phyloP scores from a whole-genome alignment of 2,329 filamentous ascomycete species.

The Fusarium stilboides region DNA sequence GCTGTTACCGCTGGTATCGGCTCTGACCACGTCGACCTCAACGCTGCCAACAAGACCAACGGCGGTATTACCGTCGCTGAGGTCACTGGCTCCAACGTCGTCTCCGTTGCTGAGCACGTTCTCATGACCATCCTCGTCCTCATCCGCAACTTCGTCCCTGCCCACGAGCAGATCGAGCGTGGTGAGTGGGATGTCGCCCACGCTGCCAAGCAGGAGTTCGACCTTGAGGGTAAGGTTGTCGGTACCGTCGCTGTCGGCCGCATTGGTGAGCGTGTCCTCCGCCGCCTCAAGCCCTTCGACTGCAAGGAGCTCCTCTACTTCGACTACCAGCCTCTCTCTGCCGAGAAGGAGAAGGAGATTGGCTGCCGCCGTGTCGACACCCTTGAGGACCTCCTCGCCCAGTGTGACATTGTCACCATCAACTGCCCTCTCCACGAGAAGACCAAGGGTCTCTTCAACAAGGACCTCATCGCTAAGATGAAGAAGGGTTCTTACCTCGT shows the following conservation, averaged over 20 bases:
- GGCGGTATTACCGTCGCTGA: slow-evolving; percentile 97
- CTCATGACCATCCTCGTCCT: slow-evolving; percentile 98
- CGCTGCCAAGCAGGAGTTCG: slow-evolving; percentile 98
- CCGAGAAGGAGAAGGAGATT: slow-evolving; percentile 95
- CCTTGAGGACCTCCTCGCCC: slow-evolving; percentile 92
- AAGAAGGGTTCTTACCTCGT: slow-evolving; percentile 97
- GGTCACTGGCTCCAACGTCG: slow-evolving; percentile 98
- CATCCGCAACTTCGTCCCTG: slow-evolving; percentile 98
- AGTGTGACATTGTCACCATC: slow-evolving; percentile 98
- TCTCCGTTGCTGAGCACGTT: slow-evolving; percentile 98
- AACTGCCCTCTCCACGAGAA: slow-evolving; percentile 99
- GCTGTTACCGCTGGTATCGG: slow-evolving; percentile 98
- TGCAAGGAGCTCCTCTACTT: slow-evolving; percentile 99
- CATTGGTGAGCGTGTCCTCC: slow-evolving; percentile 97
- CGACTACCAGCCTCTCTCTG: slow-evolving; percentile 94
- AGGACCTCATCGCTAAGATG: slow-evolving; percentile 99
- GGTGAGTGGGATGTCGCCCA: slow-evolving; percentile 97
- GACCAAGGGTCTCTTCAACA: slow-evolving; percentile 97
- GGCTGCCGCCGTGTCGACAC: slow-evolving; percentile 89
- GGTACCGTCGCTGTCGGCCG: slow-evolving; percentile 97
- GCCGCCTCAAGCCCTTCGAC: slow-evolving; percentile 96
- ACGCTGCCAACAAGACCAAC: slow-evolving; percentile 98
- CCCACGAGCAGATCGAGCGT: slow-evolving; percentile 90
- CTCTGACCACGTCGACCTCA: slow-evolving; percentile 97
- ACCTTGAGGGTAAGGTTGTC: slow-evolving; percentile 97